A percentile compares a stretch with the other conserved stretches of the same genome.
phyloP scores from a whole-genome alignment of 108 stramenopile genomes.

The Conticribra weissflogii region DNA sequence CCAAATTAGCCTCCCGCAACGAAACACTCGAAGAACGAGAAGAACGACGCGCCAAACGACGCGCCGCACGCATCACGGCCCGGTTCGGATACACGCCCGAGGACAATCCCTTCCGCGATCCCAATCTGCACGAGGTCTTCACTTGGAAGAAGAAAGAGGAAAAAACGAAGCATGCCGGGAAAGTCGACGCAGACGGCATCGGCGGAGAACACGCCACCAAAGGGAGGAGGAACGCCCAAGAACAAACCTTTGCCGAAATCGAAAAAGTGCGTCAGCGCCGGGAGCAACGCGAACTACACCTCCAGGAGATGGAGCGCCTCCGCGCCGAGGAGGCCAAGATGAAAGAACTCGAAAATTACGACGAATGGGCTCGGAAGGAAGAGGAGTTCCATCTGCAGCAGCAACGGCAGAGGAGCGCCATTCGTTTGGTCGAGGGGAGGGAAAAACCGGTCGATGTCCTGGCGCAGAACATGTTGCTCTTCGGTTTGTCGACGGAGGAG shows the following conservation, averaged over 20 bases:
- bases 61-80: conserved; percentile 77
- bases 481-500: conserved; percentile 82
- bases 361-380: conserved; percentile 97
- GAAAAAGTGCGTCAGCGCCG: conserved; percentile 96
- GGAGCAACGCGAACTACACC: conserved; percentile 81
- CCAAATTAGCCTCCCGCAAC: conserved; percentile 69
- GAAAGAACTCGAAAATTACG: conserved; percentile 95
- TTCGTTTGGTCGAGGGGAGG: conserved; percentile 94
- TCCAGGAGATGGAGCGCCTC: conserved; percentile 94
- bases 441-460: conserved; percentile 95
- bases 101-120: conserved; percentile 98
- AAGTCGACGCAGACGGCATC: conserved; percentile 17
- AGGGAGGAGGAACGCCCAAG: conserved; percentile 49
- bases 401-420: conserved; percentile 84
- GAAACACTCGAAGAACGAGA: conserved; percentile 88
- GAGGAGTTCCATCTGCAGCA: conserved; percentile 97
- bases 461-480: conserved; percentile 95
- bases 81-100: conserved; percentile 96
- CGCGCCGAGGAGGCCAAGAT: conserved; percentile 92
- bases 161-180: conserved; percentile 1
- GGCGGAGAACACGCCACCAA: neutral
- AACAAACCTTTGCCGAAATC: conserved; percentile 90
- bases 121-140: conserved; percentile 94
- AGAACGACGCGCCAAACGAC: conserved; percentile 74
- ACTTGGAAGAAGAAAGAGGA: conserved; percentile 95